These are phyloP conservation scores for Solanum pimpinellifolium DNA, from an alignment of 257 asterid genomes.

Conservation along the genomic window DNA sequence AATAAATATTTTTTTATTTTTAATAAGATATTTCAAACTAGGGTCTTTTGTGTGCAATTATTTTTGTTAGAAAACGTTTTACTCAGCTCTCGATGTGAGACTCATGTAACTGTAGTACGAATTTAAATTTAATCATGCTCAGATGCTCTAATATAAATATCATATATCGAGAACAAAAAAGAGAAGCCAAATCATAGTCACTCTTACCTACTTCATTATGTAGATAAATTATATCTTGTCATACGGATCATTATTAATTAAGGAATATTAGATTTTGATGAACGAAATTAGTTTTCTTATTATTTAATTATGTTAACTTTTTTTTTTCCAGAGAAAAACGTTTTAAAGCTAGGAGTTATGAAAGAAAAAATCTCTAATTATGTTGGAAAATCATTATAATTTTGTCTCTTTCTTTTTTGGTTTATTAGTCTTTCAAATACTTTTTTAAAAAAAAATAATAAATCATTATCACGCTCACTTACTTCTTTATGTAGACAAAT, in stretches of 20 bases:
- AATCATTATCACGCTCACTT: not conserved
- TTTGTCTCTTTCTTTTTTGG: not conserved
- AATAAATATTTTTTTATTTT: not conserved
- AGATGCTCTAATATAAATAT: not conserved
- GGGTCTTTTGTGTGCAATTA: rapidly evolving
- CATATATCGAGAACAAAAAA: too few species aligned
- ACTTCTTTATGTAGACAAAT: not conserved
- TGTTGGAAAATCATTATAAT: not conserved
- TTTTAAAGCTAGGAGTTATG: not conserved
- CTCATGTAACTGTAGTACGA: not conserved
- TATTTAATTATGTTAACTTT: not conserved
- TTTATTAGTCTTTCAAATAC: not conserved
- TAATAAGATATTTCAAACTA: not conserved
- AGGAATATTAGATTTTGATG: not conserved
- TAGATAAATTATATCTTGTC: constrained; percentile 9
- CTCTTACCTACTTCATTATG: constrained; percentile 14
- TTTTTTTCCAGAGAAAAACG: not conserved
- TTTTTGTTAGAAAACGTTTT: not conserved
- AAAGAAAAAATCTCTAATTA: not conserved
- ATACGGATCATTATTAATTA: constrained; percentile 4
- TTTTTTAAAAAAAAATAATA: too few species aligned
- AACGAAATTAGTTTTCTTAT: constrained; percentile 10
- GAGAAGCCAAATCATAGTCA: not conserved
- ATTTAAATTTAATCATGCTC: not conserved
- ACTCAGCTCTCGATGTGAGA: rapidly evolving